Evolutionary conservation across 441 rosid genomes (phyloP).

Genomic region (Breynia disticha): DNA sequence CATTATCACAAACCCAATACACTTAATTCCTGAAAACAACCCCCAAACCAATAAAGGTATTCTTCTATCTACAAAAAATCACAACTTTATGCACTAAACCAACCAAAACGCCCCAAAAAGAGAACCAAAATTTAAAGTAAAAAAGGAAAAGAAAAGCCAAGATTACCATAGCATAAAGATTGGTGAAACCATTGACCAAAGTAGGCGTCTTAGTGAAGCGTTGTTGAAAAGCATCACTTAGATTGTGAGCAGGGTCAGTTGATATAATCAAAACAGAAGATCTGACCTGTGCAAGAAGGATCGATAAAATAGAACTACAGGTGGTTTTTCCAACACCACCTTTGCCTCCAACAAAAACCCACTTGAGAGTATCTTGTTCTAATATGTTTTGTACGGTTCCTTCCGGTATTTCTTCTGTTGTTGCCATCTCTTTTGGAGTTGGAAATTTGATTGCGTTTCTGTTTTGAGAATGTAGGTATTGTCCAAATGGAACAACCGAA

Average conservation of each 20-base stretch:
- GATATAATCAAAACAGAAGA: conserved; percentile 93
- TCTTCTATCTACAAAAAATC: neutral
- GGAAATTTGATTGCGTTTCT: neutral
- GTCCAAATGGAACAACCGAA: no score
- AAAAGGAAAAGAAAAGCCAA: neutral
- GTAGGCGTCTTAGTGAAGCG: conserved; percentile 84
- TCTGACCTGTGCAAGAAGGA: conserved; percentile 67
- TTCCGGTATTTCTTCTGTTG: conserved; percentile 45
- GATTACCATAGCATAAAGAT: conserved; percentile 85
- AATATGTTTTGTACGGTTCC: conserved; percentile 60
- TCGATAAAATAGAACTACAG: conserved; percentile 84
- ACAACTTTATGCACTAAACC: conserved; percentile 3
- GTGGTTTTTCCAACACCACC: conserved; percentile 99
- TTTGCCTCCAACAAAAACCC: conserved; percentile 98
- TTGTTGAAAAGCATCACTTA: conserved; percentile 97
- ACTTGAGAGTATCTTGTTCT: conserved; percentile 74
- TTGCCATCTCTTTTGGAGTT: conserved; percentile 22
- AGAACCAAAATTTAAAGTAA: conserved; percentile 8
- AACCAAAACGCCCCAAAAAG: conserved; percentile 2
- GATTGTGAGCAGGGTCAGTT: conserved; percentile 99
- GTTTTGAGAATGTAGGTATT: neutral
- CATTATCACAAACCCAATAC: conserved; percentile 1
- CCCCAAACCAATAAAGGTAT: neutral
- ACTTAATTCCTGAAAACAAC: no score
- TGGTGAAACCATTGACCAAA: conserved; percentile 82